These are phyloP conservation scores for Gracilaria gracilis DNA, from an alignment of 23 red algal species.

Conservation along the genomic window DNA sequence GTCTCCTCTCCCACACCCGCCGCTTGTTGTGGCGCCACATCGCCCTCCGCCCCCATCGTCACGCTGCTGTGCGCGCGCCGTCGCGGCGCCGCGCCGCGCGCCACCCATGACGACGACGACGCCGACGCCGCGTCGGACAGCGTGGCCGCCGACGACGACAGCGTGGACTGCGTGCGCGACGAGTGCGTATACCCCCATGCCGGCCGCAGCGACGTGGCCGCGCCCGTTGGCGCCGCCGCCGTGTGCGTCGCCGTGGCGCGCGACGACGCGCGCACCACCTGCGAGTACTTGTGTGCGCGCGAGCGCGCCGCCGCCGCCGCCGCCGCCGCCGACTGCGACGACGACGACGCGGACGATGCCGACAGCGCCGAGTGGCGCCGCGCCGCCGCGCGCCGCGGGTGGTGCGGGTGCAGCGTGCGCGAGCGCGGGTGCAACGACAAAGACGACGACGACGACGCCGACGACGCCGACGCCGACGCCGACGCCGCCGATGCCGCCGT, in stretches of 20 bases:
- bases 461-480: background rate
- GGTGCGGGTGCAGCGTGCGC: too few species aligned
- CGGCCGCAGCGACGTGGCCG: background rate
- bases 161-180: conserved; percentile 6
- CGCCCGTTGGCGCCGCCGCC: background rate
- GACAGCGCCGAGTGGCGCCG: background rate
- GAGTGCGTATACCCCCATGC: conserved; percentile 22
- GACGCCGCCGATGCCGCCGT: background rate
- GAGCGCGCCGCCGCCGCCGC: background rate
- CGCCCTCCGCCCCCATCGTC: too few species aligned
- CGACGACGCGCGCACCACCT: background rate
- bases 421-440: too few species aligned
- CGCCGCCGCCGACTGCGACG: background rate
- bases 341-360: background rate
- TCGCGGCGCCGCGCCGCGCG: background rate
- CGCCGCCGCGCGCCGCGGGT: background rate
- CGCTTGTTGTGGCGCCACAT: too few species aligned
- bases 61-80: background rate
- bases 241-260: background rate
- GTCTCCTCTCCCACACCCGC: background rate
- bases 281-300: background rate
- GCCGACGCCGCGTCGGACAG: background rate
- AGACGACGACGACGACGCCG: background rate
- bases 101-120: too few species aligned
- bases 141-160: background rate